A percentile compares a stretch with the other conserved stretches of the same genome.
Conservation (phyloP, 2,329 filamentous ascomycete species). For the Colletotrichum chrysophilum region DNA sequence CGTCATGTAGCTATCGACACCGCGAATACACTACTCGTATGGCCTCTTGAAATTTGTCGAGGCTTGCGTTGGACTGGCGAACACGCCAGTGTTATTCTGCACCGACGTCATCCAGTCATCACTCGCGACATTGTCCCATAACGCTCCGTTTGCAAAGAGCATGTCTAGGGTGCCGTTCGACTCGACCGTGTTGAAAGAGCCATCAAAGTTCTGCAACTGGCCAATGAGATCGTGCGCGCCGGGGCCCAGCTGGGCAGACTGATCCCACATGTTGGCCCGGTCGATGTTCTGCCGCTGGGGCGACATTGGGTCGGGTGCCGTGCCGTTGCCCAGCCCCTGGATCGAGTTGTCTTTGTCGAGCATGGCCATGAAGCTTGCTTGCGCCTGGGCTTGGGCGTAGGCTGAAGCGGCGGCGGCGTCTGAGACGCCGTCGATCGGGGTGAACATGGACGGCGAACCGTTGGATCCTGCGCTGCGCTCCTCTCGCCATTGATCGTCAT, state of each 20-base stretch:
- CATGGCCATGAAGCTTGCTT: not conserved
- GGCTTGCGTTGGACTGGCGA: not conserved
- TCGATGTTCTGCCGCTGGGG: not conserved
- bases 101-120: conserved; percentile 15
- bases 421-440: not conserved
- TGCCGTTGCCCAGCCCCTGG: not conserved
- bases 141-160: conserved; percentile 9
- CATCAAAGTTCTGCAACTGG: conserved; percentile 13
- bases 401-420: not conserved
- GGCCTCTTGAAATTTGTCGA: not conserved
- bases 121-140: conserved; percentile 2
- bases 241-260: not conserved
- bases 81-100: not conserved
- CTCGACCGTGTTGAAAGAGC: conserved; percentile 13
- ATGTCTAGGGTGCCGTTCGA: conserved; percentile 15
- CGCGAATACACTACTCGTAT: not conserved
- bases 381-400: conserved; percentile 1
- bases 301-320: not conserved
- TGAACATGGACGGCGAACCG: not conserved
- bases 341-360: not conserved
- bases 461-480: not conserved
- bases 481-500: conserved; percentile 11
- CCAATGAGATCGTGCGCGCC: conserved; percentile 6
- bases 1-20: not conserved
- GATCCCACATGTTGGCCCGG: conserved; percentile 1